These are phyloP conservation scores for Blastocystis sp. DNA, from an alignment of 352 stramenopile species.

Conservation along the genomic window DNA sequence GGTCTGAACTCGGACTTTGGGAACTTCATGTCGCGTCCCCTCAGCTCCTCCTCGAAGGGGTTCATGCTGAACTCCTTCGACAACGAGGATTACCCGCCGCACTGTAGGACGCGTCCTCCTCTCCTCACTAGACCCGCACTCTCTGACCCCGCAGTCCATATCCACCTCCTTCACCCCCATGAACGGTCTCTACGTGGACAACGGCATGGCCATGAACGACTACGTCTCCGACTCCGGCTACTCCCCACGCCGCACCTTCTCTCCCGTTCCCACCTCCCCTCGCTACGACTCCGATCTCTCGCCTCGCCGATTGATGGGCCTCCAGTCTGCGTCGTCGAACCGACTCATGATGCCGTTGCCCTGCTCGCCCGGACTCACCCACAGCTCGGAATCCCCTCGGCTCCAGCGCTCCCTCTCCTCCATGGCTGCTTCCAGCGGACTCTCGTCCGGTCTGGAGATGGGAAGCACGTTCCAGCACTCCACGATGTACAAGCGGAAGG, in stretches of 20 bases:
- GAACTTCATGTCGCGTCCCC: neutral
- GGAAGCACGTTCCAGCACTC: neutral
- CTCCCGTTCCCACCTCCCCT: neutral
- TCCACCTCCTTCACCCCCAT: neutral
- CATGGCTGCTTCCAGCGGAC: neutral
- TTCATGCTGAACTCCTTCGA: conserved; percentile 29
- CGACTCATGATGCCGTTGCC: neutral
- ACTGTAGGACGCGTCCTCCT: neutral
- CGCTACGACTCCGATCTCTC: neutral
- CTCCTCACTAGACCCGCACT: neutral
- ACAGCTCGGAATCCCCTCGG: neutral
- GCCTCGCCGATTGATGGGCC: neutral
- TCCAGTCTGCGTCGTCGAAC: neutral
- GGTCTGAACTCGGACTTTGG: neutral
- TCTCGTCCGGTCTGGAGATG: neutral
- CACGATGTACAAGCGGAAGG: neutral
- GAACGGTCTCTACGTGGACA: neutral
- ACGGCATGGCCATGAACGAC: neutral
- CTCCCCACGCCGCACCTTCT: neutral
- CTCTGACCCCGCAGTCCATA: neutral
- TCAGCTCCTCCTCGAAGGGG: neutral
- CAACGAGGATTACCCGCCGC: neutral
- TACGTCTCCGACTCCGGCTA: conserved; percentile 16
- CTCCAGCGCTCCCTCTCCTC: conserved; percentile 26
- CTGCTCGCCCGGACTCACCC: neutral